Evolutionary conservation across 2,329 filamentous ascomycete species (phyloP).

Genomic region (Graphilbum fragrans): DNA sequence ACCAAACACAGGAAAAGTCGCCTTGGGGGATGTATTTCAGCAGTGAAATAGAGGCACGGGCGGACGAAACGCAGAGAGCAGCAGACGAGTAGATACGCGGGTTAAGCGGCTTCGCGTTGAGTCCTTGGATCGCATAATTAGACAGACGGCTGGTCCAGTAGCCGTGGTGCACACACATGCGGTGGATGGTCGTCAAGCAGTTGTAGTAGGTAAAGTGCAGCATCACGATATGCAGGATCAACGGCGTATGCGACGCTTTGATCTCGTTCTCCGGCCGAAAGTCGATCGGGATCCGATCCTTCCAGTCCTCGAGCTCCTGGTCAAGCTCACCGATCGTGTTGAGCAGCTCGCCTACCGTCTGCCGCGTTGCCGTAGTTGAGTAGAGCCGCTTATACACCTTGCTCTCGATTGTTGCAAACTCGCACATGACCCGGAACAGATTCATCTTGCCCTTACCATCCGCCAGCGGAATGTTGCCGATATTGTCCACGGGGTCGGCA

Average conservation of each 20-base stretch:
- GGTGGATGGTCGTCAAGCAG: conserved; percentile 91
- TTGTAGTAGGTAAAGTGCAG: conserved; percentile 98
- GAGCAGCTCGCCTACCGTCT: conserved; percentile 83
- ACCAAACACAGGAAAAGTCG: conserved; percentile 93
- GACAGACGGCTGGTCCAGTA: conserved; percentile 95
- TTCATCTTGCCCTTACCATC: conserved; percentile 91
- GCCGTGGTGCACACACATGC: conserved; percentile 95
- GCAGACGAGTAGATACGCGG: conserved; percentile 91
- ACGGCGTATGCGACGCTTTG: conserved; percentile 77
- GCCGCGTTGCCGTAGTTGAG: conserved; percentile 81
- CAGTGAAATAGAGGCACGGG: conserved; percentile 81
- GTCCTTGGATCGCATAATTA: conserved; percentile 87
- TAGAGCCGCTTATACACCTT: conserved; percentile 90
- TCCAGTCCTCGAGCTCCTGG: conserved; percentile 84
- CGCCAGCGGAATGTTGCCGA: conserved; percentile 83
- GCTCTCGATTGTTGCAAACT: conserved; percentile 83
- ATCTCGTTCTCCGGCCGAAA: conserved; percentile 98
- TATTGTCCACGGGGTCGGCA: conserved; percentile 79
- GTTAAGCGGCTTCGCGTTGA: conserved; percentile 84
- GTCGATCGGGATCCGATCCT: conserved; percentile 86
- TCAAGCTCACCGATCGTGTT: conserved; percentile 95
- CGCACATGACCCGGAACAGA: conserved; percentile 84
- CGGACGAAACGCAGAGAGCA: conserved; percentile 82
- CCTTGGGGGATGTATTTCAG: conserved; percentile 95
- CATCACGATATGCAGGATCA: conserved; percentile 91